Conservation (phyloP, 148 eudicot species). For the Salicornia ramosissima region DNA sequence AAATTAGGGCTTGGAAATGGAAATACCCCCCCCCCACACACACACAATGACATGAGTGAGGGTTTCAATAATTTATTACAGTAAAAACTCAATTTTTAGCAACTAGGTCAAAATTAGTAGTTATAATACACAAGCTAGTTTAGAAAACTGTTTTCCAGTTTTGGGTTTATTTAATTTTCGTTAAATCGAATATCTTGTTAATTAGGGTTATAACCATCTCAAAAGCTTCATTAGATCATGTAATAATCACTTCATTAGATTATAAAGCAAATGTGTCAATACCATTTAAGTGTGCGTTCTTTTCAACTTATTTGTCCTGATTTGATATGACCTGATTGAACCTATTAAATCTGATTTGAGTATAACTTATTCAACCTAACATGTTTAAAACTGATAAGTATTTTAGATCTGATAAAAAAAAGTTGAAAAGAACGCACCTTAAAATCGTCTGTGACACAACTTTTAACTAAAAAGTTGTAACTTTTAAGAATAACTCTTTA, state of each 20-base stretch:
- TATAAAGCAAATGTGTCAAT: too few species aligned
- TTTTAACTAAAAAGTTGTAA: too few species aligned
- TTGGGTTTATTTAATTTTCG: conserved; percentile 11
- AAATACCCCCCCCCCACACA: background rate
- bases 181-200: background rate
- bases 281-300: too few species aligned
- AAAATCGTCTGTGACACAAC: too few species aligned
- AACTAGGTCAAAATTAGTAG: conserved; percentile 21
- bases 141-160: conserved; percentile 13
- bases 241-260: conserved; percentile 1
- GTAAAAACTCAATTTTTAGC: conserved; percentile 15
- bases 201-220: conserved; percentile 4
- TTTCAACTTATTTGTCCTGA: too few species aligned
- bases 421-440: too few species aligned
- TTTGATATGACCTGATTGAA: too few species aligned
- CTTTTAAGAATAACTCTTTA: too few species aligned
- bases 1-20: conserved; percentile 26
- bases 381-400: too few species aligned
- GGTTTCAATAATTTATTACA: conserved; percentile 24
- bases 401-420: too few species aligned
- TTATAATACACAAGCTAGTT: conserved; percentile 14
- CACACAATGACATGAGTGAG: background rate
- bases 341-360: too few species aligned
- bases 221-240: background rate
- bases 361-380: too few species aligned